Evolutionary conservation across 192 early-diverging fungal species (phyloP).

Genomic region (Umbelopsis sp.): DNA sequence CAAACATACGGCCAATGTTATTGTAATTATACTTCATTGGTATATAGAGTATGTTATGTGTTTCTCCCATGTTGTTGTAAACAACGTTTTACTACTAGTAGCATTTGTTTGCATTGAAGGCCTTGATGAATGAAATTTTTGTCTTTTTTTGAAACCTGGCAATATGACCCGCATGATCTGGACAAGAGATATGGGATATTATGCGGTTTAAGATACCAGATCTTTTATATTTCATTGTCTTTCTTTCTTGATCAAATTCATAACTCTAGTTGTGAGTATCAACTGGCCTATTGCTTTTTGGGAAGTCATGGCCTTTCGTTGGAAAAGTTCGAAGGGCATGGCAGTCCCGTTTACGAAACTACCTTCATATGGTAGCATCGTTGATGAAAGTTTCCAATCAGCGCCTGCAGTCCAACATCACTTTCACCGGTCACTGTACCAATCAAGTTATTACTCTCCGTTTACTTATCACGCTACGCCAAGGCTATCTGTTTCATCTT

Average conservation of each 20-base stretch:
- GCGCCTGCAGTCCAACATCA: background rate
- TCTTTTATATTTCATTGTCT: background rate
- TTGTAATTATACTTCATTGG: background rate
- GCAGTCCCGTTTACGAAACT: background rate
- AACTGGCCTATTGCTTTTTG: background rate
- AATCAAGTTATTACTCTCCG: background rate
- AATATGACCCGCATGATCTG: conserved; percentile 1
- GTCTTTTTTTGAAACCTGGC: background rate
- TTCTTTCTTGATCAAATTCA: background rate
- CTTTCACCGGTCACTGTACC: background rate
- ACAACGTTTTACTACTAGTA: background rate
- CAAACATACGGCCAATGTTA: background rate
- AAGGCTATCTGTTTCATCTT: background rate
- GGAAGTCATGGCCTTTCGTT: conserved; percentile 4
- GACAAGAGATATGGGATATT: background rate
- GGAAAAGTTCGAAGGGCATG: background rate
- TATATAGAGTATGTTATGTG: background rate
- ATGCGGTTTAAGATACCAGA: conserved; percentile 11
- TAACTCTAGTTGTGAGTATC: background rate
- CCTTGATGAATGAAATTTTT: background rate
- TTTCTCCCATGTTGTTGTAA: background rate
- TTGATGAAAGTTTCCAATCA: conserved; percentile 13
- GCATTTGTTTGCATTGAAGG: background rate
- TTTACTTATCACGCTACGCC: background rate
- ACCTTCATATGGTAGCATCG: background rate